Base-by-base conservation (phyloP, 1,284 basidiomycete genomes). In the Cryptococcus amylolentus region DNA sequence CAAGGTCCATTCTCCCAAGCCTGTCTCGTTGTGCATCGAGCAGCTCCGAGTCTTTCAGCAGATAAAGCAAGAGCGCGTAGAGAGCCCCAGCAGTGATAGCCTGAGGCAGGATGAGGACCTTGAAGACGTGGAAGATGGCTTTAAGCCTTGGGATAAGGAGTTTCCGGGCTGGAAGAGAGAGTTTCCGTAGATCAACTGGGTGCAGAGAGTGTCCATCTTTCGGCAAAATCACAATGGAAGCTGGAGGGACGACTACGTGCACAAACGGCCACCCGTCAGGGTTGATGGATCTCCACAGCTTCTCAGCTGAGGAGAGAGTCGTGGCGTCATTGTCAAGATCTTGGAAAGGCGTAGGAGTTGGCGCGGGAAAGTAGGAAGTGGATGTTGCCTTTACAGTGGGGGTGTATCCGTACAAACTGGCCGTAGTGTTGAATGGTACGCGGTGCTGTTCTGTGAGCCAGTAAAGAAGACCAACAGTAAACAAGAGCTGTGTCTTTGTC, bases 21-120 rank as follows among this genome's bases (percentile, higher is more conserved):
- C 65, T 56, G 56, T 88, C 82, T 44, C 86, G 81, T 68, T 93
- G 91, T 5, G 88, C 87, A 67, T 94, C 92, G 14, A 97, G 82
- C 2, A 93, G 82, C 59, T 98, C 92, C 0, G 91, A 85, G 63
- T 96, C 88, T 78, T 95, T 95, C 57, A 97, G 80, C 1, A 98
- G 81, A 71, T 94, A 94, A n/a, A 91, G 81, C 13, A 96, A 79
- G 20, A 98, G 77, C 8, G 83, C 81, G 73, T 89, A 97, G 3
- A 98, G 81, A 2, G 84, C 75, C 37, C 83, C 78, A 3, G 88
- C 88, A 0, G 92, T 95, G 2, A 81, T 81, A 2, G 85, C 83
- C 68, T 96, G 95, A 0, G 95, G 95, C 1, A 91, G 73, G 1
- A 93, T 79, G 69, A 96, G 85, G 59, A 92, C 87, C 76, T 89